phyloP scores from a whole-genome alignment of 345 rosid genomes.

The Schrenkiella parvula region DNA sequence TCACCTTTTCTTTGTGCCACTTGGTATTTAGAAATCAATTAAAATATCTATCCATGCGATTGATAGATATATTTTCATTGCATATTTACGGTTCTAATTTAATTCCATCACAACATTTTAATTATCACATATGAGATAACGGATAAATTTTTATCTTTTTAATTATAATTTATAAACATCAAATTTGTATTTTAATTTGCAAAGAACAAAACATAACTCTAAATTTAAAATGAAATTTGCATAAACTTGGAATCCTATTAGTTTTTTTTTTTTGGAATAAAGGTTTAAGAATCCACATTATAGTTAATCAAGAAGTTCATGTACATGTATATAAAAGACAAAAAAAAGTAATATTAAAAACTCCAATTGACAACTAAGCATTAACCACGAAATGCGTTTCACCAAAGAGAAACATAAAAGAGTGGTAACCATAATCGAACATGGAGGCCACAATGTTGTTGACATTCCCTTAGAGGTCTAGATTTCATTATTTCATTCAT shows the following conservation, averaged over 20 bases:
- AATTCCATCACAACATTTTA: not conserved
- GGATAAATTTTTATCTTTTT: not conserved
- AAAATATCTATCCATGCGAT: not conserved
- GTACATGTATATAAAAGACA: not conserved
- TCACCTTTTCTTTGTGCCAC: conserved; percentile 9
- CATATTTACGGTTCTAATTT: not conserved
- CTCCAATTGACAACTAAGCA: not conserved
- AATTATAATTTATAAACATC: not conserved
- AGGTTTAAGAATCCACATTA: not conserved
- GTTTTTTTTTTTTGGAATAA: too few species aligned
- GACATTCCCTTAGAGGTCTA: conserved; percentile 15
- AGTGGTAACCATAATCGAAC: conserved; percentile 59
- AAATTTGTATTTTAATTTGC: not conserved
- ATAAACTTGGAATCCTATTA: too few species aligned
- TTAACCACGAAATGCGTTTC: not conserved
- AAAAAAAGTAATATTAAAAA: not conserved
- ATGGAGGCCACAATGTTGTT: conserved; percentile 44
- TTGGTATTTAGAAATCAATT: conserved; percentile 16
- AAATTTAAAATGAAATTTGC: not conserved
- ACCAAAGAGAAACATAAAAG: conserved; percentile 21
- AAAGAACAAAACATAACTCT: not conserved
- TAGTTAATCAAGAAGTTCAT: not conserved
- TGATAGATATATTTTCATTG: not conserved
- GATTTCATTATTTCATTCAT: not conserved
- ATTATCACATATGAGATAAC: not conserved